A percentile compares a stretch with the other conserved stretches of the same genome.
Conservation (phyloP, 805 yeast species). For the Wickerhamiella hasegawae region DNA sequence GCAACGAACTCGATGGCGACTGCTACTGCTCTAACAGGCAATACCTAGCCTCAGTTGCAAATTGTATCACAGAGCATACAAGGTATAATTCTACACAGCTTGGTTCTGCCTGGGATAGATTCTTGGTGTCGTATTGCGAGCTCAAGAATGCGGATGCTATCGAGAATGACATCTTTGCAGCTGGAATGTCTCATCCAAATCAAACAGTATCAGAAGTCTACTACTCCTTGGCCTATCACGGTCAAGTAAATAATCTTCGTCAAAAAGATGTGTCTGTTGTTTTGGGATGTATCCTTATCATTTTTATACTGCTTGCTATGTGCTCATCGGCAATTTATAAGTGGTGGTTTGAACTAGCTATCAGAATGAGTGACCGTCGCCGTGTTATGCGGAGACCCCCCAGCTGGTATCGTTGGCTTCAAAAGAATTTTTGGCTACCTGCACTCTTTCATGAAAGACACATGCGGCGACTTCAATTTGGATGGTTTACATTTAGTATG, state of each 20-base stretch:
- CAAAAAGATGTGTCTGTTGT: slow-evolving; percentile 19
- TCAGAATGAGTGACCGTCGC: slow-evolving; percentile 13
- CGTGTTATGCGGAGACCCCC: slow-evolving; percentile 13
- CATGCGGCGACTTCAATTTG: slow-evolving; percentile 17
- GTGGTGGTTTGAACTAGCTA: slow-evolving; percentile 5
- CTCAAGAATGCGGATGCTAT: slow-evolving; percentile 7
- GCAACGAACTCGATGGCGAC: slow-evolving; percentile 13
- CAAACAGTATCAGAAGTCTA: slow-evolving; percentile 7
- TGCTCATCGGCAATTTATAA: slow-evolving; percentile 5
- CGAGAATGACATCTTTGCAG: slow-evolving; percentile 8
- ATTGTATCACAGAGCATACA: slow-evolving; percentile 18
- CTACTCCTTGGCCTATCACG: slow-evolving; percentile 10
- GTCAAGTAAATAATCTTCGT: slow-evolving; percentile 9
- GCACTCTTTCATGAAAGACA: slow-evolving; percentile 23
- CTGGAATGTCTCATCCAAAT: slow-evolving; percentile 1
- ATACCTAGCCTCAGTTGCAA: slow-evolving; percentile 20
- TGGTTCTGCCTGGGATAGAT: slow-evolving; percentile 21
- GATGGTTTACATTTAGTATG: slow-evolving; percentile 18
- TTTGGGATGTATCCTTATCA: slow-evolving; percentile 19
- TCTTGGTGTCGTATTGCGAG: slow-evolving; percentile 15
- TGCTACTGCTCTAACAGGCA: slow-evolving; percentile 18
- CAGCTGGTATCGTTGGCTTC: slow-evolving; percentile 10
- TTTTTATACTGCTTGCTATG: slow-evolving; percentile 19
- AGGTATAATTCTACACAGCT: slow-evolving; percentile 10
- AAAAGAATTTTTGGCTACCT: slow-evolving; percentile 22